Evolutionary conservation across 2,329 filamentous ascomycete genomes (phyloP).

Genomic region (Aspergillus novofumigatus): DNA sequence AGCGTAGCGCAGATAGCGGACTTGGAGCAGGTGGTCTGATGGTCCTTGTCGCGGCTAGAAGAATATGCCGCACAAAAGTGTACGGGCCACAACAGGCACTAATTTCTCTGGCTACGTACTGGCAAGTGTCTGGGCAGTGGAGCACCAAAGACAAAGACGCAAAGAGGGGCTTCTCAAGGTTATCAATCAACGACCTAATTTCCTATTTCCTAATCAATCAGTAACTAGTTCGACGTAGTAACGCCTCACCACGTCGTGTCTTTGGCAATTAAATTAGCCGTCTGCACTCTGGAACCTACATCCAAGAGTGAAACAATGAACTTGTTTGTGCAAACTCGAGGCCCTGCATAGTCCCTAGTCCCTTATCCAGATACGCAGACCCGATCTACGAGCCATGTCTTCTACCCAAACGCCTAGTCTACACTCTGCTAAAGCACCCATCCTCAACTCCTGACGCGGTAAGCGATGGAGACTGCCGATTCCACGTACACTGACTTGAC

Average conservation of each 20-base stretch:
- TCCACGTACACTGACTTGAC: not conserved
- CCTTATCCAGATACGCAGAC: not conserved
- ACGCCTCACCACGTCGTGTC: not conserved
- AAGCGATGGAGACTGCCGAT: not conserved
- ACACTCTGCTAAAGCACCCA: not conserved
- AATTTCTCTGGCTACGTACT: not conserved
- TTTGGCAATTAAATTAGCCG: not conserved
- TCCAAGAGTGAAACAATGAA: too few species aligned
- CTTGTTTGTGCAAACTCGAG: too few species aligned
- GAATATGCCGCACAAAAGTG: not conserved
- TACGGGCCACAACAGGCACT: not conserved
- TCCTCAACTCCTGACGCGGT: not conserved
- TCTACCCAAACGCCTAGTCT: too few species aligned
- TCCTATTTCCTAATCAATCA: not conserved
- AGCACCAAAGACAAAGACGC: not conserved
- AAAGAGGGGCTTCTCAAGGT: conserved; percentile 1
- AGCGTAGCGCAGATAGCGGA: not conserved
- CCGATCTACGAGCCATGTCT: not conserved
- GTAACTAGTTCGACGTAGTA: not conserved
- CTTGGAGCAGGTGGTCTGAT: not conserved
- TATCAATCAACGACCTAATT: conserved; percentile 2
- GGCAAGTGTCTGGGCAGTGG: not conserved
- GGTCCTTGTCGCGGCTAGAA: not conserved
- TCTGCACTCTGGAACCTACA: not conserved
- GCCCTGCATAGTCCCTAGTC: not conserved